These are phyloP conservation scores for Stentor roeselii DNA, from an alignment of 73 alveolate genomes.

Conservation along the genomic window DNA sequence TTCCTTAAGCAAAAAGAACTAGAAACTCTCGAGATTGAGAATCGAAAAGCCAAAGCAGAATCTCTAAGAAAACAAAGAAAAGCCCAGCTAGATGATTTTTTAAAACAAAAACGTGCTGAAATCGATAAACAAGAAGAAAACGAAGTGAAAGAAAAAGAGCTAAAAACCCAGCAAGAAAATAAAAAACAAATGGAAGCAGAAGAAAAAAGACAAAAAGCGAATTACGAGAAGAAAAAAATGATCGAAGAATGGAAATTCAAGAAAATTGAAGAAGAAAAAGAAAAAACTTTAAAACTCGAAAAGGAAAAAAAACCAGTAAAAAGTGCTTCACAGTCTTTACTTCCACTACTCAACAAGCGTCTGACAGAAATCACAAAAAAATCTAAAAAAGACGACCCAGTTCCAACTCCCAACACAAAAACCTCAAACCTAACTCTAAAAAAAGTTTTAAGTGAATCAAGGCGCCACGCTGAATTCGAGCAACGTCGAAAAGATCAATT, in stretches of 20 bases:
- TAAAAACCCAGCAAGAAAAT: background rate
- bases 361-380: too few species aligned
- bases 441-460: too few species aligned
- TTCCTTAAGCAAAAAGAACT: background rate
- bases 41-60: background rate
- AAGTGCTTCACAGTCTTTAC: background rate
- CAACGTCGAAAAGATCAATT: too few species aligned
- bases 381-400: too few species aligned
- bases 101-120: background rate
- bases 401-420: too few species aligned
- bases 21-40: background rate
- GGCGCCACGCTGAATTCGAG: too few species aligned
- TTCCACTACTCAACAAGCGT: background rate
- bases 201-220: background rate
- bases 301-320: background rate
- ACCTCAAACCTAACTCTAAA: too few species aligned
- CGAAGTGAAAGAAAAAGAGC: background rate
- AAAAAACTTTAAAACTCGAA: too few species aligned
- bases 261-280: background rate
- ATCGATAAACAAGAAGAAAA: background rate
- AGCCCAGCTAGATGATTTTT: background rate
- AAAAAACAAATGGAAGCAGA: background rate
- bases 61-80: background rate
- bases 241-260: background rate
- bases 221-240: background rate